phyloP scores from a whole-genome alignment of 108 stramenopile species.

The Cyclotella baltica region DNA sequence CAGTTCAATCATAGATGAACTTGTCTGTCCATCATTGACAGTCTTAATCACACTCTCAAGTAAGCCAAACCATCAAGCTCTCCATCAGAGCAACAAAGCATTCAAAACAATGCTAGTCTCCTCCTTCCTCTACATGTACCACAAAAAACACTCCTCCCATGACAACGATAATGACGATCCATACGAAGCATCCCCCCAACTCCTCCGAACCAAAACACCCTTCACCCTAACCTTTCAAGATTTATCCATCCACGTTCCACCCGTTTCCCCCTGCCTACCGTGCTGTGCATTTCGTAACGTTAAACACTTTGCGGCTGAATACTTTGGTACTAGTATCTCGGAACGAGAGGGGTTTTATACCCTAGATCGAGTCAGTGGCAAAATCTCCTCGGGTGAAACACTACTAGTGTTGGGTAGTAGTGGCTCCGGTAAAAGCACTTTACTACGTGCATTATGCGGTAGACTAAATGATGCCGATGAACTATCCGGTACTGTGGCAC shows the following conservation, averaged over 20 bases:
- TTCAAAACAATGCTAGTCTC: no score
- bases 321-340: constrained; percentile 31
- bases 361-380: constrained; percentile 42
- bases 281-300: constrained; percentile 17
- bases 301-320: constrained; percentile 32
- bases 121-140: no score
- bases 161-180: neutral
- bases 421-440: constrained; percentile 35
- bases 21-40: no score
- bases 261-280: neutral
- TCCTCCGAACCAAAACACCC: neutral
- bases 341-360: constrained; percentile 38
- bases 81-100: no score
- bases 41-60: no score
- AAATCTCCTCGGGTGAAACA: constrained; percentile 30
- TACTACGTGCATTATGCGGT: constrained; percentile 31
- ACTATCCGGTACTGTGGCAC: constrained; percentile 26
- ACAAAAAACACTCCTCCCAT: neutral
- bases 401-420: constrained; percentile 37
- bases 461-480: constrained; percentile 37
- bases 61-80: no score
- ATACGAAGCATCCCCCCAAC: neutral
- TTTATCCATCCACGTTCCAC: constrained; percentile 44
- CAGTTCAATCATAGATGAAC: no score
- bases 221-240: constrained; percentile 45